Conservation (phyloP, 805 yeast species). For the Schwanniomyces yamadae region DNA sequence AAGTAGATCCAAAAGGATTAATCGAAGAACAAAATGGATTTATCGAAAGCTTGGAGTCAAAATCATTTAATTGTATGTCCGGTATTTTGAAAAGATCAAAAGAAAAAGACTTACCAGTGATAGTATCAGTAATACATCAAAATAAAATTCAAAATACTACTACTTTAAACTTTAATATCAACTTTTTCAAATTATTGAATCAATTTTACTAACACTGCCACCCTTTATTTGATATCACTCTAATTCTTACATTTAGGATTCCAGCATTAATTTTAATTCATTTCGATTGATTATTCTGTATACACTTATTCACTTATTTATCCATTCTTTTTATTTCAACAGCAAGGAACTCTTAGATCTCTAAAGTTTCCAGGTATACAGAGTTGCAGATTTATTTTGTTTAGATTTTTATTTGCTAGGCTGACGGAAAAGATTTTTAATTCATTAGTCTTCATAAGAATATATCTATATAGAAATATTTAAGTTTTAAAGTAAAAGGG, state of each 20-base stretch:
- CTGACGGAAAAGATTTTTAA: background rate
- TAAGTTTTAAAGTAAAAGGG: conserved; percentile 16
- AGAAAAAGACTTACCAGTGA: conserved; percentile 14
- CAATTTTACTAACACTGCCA: no score
- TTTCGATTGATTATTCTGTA: no score
- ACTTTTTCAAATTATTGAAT: conserved; percentile 5
- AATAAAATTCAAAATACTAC: conserved; percentile 1
- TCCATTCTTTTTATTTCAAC: no score
- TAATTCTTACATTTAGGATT: no score
- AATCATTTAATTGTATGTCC: conserved; percentile 10
- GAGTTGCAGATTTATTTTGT: no score
- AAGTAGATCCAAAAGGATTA: conserved; percentile 7
- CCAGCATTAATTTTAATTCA: no score
- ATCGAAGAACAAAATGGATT: conserved; percentile 3
- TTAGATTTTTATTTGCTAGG: no score
- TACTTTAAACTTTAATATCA: conserved; percentile 6
- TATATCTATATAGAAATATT: background rate
- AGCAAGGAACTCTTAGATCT: no score
- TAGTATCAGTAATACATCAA: conserved; percentile 15
- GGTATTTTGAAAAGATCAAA: conserved; percentile 6
- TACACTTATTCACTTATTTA: no score
- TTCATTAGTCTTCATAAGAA: background rate
- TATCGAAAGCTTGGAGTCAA: conserved; percentile 2
- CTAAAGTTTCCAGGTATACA: no score
- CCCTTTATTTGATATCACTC: no score